Base-by-base conservation (phyloP, 1,139 yeast species). In the Hemisphaericaspora subhashii region DNA sequence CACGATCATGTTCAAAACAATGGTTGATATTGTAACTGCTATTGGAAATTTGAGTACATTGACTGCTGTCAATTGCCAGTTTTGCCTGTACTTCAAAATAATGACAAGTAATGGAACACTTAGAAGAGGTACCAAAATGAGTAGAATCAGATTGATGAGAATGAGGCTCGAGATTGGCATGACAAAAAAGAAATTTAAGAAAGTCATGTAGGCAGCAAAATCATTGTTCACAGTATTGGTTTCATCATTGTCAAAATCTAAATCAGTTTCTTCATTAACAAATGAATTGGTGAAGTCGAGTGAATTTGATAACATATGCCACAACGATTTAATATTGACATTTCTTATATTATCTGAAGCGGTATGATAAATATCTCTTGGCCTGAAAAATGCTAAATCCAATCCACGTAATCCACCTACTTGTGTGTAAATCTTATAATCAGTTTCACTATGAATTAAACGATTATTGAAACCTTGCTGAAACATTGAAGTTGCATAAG, bases 291-390 rank as follows among this genome's bases (percentile, higher is more conserved):
- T 66, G 40, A 82, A 68, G 49, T 85, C 94, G 50, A 86, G 62
- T 0, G 92, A 68, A 41, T 78, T 81, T 3, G 83, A 73, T 36
- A 86, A 67, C 96, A 89, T 88, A 57, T 86, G 92, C 83, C 92
- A 83, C 36, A 89, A 66, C 0, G 96, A 79, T 27, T 74, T 79
- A 44, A 73, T 75, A 24, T 83, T 66, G 10, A 88, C 73, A 42
- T 81, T 80, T 38, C 72, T 69, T 35, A 87, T 83, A 38, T 79
- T 77, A 57, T 90, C 98, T 35, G 79, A 71, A 11, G 69, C 65
- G 1, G 97, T 89, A 54, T 90, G 97, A 53, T 90, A 90, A 36
- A 86, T 64, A 39, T 86, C 81, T 54, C 98, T 74, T 17, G 96
- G 96, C 42, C 58, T 62, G 48, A 60, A 71, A 51, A 72, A 72